Evolutionary conservation across 345 rosid species (phyloP), one percentile per base, ranked within the genome.

Genomic region (Citrus trifoliata): DNA sequence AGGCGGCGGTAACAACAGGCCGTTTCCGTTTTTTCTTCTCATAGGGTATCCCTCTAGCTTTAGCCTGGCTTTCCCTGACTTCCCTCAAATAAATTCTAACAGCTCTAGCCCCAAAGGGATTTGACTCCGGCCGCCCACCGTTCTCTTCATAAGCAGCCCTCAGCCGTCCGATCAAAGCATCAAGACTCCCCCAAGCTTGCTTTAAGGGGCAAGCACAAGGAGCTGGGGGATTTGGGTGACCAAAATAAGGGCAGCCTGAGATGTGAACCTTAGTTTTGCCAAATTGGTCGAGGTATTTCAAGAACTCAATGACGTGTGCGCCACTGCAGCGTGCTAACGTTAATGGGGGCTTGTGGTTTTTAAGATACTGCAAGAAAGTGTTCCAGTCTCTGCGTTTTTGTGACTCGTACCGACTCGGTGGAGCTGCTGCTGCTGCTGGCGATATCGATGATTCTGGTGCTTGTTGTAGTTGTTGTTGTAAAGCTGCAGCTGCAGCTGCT

Each of bases 111-210:
- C 91, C 95, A 40, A 91, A 89, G 7, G 95, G 95, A 79, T 91
- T 91, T 0, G 82, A 91, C 63, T 91, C 95, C 0, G 87, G 88
- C 75, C 85, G 82, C 33, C 95, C 95, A 9, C 89, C 89, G 84
- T 89, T 88, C 70, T 91, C 95, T 80, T 91, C 95, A 53, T 86
- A 91, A 6, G 95, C 95, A 9, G 95, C 95, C 79, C 95, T 87
- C 58, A 91, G 80, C 81, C 95, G 89, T 81, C 95, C 95, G 87
- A 91, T 88, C 81, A 91, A 79, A 75, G 95, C 95, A 71, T 91
- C 95, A 37, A 91, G 89, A 83, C 93, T 89, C 18, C 95, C 95
- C 93, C 95, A 91, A 2, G 95, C 95, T 66, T 91, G 95, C 67
- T 85, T 91, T 13, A 89, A 85, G 59, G 95, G 95, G 42, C 95